Base-by-base conservation (phyloP, 306 rosid genomes). In the Rubus parviflorus region DNA sequence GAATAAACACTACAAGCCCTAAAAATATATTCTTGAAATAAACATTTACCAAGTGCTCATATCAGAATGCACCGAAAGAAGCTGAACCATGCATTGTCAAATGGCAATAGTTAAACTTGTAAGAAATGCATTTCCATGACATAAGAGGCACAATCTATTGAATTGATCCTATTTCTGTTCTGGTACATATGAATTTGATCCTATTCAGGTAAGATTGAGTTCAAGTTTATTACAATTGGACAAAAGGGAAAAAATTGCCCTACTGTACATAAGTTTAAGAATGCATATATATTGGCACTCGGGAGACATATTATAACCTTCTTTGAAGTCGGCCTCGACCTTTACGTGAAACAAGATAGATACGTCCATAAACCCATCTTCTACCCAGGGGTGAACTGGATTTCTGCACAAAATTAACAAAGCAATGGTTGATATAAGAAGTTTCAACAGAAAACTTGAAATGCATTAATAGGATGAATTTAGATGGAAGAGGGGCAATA, bases 331-430 rank as follows among this genome's bases (percentile, higher is more conserved):
- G 75, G 22, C 87, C 77, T 75, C 84, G 79, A 70, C 89, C 80
- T 79, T 79, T 75, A 35, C 75, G 70, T 2, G 92, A 86, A 80
- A 95, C 98, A 30, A 96, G 91, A 83, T 87, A 91, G 79, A 96
- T 86, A 53, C 94, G 96, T 46, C 99, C 98, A 17, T 96, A 85
- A 61, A 91, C 90, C 99, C 99, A 91, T 72, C 87, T 85, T 82
- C 96, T 90, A 49, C 93, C 93, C 12, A 88, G 75, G 75, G 82
- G 83, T 62, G 98, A 89, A 79, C 56, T 68, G 11, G 94, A 76
- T 83, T 77, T 85, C 99, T 96, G 93, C 87, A 81, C 63, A 72
- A 79, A 53, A 51, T 7, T 7, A 41, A 48, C 20, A 13, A 16
- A 22, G 16, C 54, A 14, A 49, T 49, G 16, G 16, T 49, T 49